Evolutionary conservation across 2,329 filamentous ascomycete species (phyloP).

Genomic region (Fusarium sp.): DNA sequence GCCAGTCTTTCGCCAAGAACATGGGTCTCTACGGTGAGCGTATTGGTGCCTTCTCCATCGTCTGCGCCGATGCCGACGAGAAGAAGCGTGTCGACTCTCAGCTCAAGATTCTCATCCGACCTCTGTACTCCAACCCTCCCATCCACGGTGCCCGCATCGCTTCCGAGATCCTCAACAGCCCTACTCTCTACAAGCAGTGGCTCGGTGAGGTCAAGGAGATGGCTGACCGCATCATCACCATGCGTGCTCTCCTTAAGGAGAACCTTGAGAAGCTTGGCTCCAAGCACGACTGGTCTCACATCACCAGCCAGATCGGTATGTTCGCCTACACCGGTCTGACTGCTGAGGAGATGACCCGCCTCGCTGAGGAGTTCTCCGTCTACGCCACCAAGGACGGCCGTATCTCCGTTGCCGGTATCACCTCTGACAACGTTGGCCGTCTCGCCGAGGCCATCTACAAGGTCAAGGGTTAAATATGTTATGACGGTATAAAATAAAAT

Average conservation of each 20-base stretch:
- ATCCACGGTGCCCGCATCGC: slow-evolving; percentile 97
- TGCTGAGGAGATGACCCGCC: slow-evolving; percentile 89
- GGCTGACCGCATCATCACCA: slow-evolving; percentile 99
- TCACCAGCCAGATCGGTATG: slow-evolving; percentile 99
- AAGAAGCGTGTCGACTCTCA: slow-evolving; percentile 97
- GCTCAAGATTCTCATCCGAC: slow-evolving; percentile 97
- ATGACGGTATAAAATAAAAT: background rate
- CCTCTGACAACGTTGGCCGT: slow-evolving; percentile 81
- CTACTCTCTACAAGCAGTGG: slow-evolving; percentile 92
- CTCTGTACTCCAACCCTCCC: slow-evolving; percentile 98
- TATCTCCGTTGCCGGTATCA: slow-evolving; percentile 90
- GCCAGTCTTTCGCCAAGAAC: slow-evolving; percentile 99
- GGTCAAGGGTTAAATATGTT: slow-evolving; percentile 74
- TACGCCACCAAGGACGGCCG: slow-evolving; percentile 96
- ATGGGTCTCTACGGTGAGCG: slow-evolving; percentile 99
- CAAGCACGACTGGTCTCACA: slow-evolving; percentile 99
- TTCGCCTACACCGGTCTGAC: slow-evolving; percentile 97
- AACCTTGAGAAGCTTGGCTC: slow-evolving; percentile 96
- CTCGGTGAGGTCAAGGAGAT: slow-evolving; percentile 97
- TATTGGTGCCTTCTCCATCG: slow-evolving; percentile 95
- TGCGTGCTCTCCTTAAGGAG: slow-evolving; percentile 93
- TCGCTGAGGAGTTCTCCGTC: slow-evolving; percentile 96
- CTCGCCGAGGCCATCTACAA: slow-evolving; percentile 89
- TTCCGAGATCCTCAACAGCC: slow-evolving; percentile 89
- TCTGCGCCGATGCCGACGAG: slow-evolving; percentile 88